Evolutionary conservation across 1,139 yeast genomes (phyloP), one percentile per base, ranked within the genome.

Genomic region (Kodamaea fungicola): DNA sequence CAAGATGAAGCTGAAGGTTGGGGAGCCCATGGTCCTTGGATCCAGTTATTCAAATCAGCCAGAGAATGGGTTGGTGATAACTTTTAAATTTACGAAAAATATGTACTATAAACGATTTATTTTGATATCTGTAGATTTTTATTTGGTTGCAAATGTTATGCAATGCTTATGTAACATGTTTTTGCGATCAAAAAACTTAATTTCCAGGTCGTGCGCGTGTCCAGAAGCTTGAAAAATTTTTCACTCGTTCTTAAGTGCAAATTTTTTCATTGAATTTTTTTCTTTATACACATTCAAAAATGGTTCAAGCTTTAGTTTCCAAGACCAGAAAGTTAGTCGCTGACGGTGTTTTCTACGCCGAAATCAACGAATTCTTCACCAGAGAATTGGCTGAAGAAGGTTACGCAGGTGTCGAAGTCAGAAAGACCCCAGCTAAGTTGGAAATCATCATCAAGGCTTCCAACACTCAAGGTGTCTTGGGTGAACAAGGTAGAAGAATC

Each of bases 291-390:
- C 33, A 42, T 35, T 28, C 34, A 68, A 57, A 23, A 61, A 76
- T 75, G 80, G 80, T 58, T 54, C 42, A 41, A 65, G 76, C 80
- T 64, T 75, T 79, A 67, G 80, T 83, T 67, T 83, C 90, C 67
- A 83, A 83, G 76, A 82, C 81, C 71, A 83, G 89, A 82, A 83
- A 83, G 83, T 77, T 83, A 63, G 97, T 90, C 74, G 97, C 97
- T 75, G 99, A 92, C 81, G 99, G 99, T 87, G 99, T 92, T 67
- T 88, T 92, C 83, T 92, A 84, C 95, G 99, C 99, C 76, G 99
- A 92, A 80, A 80, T 92, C 70, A 92, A 92, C 84, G 98, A 92
- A 80, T 92, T 92, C 94, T 94, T 92, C 88, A 88, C 97, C 82
- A 89, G 97, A 80, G 98, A 92, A 77, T 86, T 92, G 69, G 96